Evolutionary conservation across 768 basidiomycete genomes (phyloP), one percentile per base, ranked within the genome.

Genomic region (Lyophyllum decastes): DNA sequence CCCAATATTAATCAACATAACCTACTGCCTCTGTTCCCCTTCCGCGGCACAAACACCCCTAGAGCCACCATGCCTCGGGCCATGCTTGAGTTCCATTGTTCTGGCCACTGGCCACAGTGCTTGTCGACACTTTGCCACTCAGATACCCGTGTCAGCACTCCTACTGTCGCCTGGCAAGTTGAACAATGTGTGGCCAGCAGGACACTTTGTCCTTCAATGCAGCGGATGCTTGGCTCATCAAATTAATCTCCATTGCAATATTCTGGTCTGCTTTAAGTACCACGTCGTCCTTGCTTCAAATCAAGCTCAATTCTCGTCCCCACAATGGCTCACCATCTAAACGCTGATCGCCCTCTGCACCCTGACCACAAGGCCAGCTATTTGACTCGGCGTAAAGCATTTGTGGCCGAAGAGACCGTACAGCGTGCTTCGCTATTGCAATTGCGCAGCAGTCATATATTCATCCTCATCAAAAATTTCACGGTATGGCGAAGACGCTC

Each of bases 201-300:
- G 4, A 8, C 49, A 53, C 57, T 61, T 61, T 61, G 60, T 61
- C 60, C 60, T 27, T 47, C 48, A 4, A 16, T 25, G 22, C 49
- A 49, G 51, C 60, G n/a, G 19, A 10, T 30, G 47, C 8, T 6
- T 47, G 44, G 24, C 25, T 1, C 25, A 26, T 21, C 10, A 5
- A 22, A 47, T 47, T 25, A 47, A 7, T 17, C 16, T 38, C 14
- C 16, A 38, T 38, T 38, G 5, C 16, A 17, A 38, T 11, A 4
- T 38, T 16, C 35, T 38, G 30, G 30, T 19, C 45, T 47, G 26
- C 46, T 30, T 27, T 30, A 48, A 48, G 26, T 48, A 19, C 47
- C 8, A 17, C n/a, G 16, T 26, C 12, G 17, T 27, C n/a, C 19
- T 48, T 48, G 26, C 47, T 48, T 27, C 9, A 9, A n/a, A 8